phyloP scores from a whole-genome alignment of 176 grass and related monocot genomes.

The Musa schizocarpa region DNA sequence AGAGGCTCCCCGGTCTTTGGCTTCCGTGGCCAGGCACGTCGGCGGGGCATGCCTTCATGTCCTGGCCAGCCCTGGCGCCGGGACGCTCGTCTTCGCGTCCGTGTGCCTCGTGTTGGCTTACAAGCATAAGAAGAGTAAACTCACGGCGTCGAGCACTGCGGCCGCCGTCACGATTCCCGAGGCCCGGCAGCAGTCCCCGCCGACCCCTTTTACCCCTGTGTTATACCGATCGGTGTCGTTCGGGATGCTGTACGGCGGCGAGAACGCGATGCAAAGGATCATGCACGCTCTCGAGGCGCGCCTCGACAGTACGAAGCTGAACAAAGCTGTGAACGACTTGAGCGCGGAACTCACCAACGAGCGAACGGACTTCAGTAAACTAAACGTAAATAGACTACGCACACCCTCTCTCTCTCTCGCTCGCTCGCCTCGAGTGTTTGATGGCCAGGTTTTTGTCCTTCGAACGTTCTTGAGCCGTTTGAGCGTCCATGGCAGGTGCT shows the following conservation, averaged over 20 bases:
- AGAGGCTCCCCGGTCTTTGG: background rate
- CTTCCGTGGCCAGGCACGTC: background rate
- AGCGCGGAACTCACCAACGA: background rate
- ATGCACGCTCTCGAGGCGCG: background rate
- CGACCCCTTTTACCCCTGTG: no score
- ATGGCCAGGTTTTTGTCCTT: no score
- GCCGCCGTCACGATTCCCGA: no score
- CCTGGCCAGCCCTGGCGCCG: background rate
- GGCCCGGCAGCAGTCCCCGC: no score
- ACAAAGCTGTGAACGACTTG: background rate
- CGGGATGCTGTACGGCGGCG: constrained; percentile 15
- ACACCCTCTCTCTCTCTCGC: no score
- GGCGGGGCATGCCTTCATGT: background rate
- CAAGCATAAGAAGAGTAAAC: background rate
- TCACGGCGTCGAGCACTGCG: no score
- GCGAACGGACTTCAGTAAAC: background rate
- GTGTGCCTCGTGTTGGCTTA: constrained; percentile 11
- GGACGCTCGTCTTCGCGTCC: constrained; percentile 16
- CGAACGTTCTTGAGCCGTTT: no score
- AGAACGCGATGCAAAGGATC: constrained; percentile 2
- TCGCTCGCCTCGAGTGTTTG: no score
- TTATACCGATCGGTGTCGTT: constrained; percentile 11
- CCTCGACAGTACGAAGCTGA: background rate
- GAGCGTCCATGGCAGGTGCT: background rate
- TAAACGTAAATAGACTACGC: background rate